phyloP scores from a whole-genome alignment of 306 rosid genomes.

The Fragaria ananassa region DNA sequence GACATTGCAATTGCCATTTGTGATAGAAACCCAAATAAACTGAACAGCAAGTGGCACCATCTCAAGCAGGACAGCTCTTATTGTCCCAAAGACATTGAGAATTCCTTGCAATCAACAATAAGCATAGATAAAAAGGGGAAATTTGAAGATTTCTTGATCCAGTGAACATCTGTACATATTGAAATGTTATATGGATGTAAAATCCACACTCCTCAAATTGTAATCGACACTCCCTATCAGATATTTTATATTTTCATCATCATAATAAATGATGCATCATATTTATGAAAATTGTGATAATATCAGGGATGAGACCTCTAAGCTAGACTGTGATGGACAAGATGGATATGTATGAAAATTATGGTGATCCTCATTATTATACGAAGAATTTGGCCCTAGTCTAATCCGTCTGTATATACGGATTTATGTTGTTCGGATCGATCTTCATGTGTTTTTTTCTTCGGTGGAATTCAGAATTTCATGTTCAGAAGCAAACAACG shows the following conservation, averaged over 20 bases:
- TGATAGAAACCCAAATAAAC: constrained; percentile 48
- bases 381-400: background rate
- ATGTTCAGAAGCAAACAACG: too few species aligned
- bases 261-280: too few species aligned
- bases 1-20: constrained; percentile 93
- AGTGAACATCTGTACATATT: too few species aligned
- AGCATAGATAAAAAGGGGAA: constrained; percentile 41
- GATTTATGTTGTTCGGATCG: too few species aligned
- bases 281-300: background rate
- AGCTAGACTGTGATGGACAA: background rate
- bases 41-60: constrained; percentile 52
- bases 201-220: too few species aligned
- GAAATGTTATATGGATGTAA: too few species aligned
- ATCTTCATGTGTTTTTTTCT: too few species aligned
- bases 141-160: constrained; percentile 13
- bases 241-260: too few species aligned
- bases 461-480: too few species aligned
- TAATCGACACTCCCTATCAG: too few species aligned
- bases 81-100: constrained; percentile 51
- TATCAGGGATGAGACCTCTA: background rate
- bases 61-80: constrained; percentile 41
- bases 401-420: background rate
- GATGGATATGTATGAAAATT: background rate
- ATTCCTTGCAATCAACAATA: constrained; percentile 52
- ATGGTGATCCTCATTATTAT: too few species aligned